Percentiles rank a stretch among this genome's conserved stretches.
Evolutionary conservation across 108 stramenopile species (phyloP).

Genomic region (Schizochytrium sp.): DNA sequence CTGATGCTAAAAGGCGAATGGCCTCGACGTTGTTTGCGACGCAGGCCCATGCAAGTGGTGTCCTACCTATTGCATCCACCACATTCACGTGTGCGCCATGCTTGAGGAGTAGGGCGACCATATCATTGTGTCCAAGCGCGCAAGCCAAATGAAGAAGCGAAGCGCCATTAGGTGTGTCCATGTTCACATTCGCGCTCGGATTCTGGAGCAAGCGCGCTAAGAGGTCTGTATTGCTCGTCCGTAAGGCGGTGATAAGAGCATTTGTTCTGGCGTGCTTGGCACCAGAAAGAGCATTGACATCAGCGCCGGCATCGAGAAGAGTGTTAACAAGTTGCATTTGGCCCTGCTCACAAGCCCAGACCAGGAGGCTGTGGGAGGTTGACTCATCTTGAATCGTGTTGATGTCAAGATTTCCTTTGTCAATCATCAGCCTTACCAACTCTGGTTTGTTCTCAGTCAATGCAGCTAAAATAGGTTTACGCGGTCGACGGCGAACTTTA

Average conservation of each 20-base stretch:
- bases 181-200: constrained; percentile 19
- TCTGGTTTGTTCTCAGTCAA: neutral
- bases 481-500: neutral
- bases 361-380: constrained; percentile 16
- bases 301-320: neutral
- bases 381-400: constrained; percentile 3
- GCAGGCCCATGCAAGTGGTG: constrained; percentile 43
- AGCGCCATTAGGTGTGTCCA: neutral
- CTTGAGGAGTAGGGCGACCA: constrained; percentile 7
- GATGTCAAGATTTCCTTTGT: constrained; percentile 17
- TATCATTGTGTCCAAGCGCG: neutral
- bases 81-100: constrained; percentile 21
- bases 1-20: neutral
- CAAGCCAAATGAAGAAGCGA: neutral
- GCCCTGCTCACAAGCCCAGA: constrained; percentile 11
- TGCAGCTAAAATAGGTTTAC: constrained; percentile 7
- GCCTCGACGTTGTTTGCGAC: constrained; percentile 2
- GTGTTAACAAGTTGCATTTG: neutral
- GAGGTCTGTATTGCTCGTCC: neutral
- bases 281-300: constrained; percentile 11
- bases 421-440: neutral
- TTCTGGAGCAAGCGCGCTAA: constrained; percentile 35
- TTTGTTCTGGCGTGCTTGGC: constrained; percentile 2
- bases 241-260: neutral
- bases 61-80: constrained; percentile 6